A percentile compares a stretch with the other conserved stretches of the same genome.
Evolutionary conservation across 1,284 basidiomycete genomes (phyloP).

Genomic region (Tremellales sp.): DNA sequence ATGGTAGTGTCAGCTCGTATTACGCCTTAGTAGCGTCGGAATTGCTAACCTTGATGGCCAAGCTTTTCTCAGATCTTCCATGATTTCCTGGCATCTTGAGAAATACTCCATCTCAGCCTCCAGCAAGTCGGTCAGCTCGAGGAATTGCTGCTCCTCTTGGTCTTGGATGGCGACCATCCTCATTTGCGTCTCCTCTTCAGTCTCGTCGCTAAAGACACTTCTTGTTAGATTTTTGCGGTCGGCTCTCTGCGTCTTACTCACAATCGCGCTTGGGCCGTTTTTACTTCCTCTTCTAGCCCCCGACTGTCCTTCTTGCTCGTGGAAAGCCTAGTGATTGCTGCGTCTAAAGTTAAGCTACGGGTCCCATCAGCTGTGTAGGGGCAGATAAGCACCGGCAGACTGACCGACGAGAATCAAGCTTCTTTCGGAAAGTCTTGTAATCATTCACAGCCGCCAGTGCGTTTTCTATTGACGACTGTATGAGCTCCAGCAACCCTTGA

Average conservation of each 20-base stretch:
- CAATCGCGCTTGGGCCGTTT: conserved; percentile 67
- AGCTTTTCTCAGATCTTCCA: conserved; percentile 61
- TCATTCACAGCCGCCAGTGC: conserved; percentile 50
- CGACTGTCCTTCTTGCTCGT: conserved; percentile 57
- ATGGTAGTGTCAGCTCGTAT: conserved; percentile 9
- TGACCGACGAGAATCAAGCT: conserved; percentile 73
- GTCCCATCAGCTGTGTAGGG: neutral
- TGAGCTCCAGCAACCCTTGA: neutral
- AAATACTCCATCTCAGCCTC: conserved; percentile 69
- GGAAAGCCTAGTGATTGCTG: conserved; percentile 65
- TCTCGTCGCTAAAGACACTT: conserved; percentile 62
- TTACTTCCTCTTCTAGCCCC: conserved; percentile 72
- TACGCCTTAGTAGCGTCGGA: neutral
- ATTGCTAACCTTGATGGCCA: conserved; percentile 63
- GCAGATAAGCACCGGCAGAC: conserved; percentile 16
- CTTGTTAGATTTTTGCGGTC: neutral
- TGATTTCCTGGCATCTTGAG: conserved; percentile 63
- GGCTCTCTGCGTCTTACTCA: conserved; percentile 51
- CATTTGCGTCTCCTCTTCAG: conserved; percentile 68
- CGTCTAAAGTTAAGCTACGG: conserved; percentile 66
- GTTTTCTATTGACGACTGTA: conserved; percentile 42
- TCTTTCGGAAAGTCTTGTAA: conserved; percentile 47
- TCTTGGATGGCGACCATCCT: conserved; percentile 73
- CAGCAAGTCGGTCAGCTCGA: conserved; percentile 63
- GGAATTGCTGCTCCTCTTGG: conserved; percentile 63